These are phyloP conservation scores for Annona squamosa DNA, from an alignment of 164 flowering plant genomes.

Conservation along the genomic window DNA sequence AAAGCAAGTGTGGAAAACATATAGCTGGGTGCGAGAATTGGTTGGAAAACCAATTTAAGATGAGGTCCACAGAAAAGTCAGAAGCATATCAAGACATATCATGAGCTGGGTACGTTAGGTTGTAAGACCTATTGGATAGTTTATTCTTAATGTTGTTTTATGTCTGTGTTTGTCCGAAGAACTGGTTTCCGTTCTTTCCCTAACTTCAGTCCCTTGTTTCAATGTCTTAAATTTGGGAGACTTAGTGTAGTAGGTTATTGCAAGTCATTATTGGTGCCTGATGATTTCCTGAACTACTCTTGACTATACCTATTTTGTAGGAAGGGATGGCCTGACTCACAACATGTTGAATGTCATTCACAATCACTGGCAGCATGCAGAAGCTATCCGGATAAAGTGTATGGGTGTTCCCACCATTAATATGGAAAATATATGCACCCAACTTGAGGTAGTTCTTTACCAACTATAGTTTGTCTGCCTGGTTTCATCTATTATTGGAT, in stretches of 20 bases:
- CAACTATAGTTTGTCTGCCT: background rate
- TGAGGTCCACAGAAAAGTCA: no score
- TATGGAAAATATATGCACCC: conserved; percentile 78
- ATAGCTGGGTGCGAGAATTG: no score
- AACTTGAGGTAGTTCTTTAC: conserved; percentile 66
- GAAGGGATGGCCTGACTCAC: conserved; percentile 93
- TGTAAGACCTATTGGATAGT: no score
- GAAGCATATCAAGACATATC: no score
- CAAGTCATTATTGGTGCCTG: background rate
- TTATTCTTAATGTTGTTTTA: no score
- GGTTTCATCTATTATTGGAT: background rate
- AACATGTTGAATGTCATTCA: conserved; percentile 89
- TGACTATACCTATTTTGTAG: conserved; percentile 23
- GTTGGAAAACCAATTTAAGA: no score
- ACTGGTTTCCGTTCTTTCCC: background rate
- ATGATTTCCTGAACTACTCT: background rate
- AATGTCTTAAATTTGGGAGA: background rate
- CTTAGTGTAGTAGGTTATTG: background rate
- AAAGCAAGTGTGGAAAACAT: no score
- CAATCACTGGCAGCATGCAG: conserved; percentile 72
- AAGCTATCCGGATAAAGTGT: conserved; percentile 78
- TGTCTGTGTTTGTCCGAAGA: no score
- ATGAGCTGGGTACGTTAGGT: no score
- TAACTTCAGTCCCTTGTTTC: background rate
- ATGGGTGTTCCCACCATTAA: conserved; percentile 84